Evolutionary conservation across 805 yeast species (phyloP).

Genomic region (Yarrowia keelungensis): DNA sequence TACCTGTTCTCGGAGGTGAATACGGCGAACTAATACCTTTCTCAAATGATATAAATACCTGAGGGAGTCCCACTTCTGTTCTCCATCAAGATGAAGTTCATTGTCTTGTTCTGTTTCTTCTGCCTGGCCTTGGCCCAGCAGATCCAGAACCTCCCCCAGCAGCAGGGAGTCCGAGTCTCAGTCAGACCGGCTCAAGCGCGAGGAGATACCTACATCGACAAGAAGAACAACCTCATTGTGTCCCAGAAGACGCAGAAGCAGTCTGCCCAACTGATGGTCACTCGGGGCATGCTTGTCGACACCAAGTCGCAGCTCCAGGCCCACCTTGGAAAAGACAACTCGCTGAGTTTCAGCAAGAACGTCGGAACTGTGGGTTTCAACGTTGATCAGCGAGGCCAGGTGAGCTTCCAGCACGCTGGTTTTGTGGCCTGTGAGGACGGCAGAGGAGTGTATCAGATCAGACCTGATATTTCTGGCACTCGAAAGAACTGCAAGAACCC

Average conservation of each 20-base stretch:
- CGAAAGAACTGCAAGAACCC: constrained; percentile 19
- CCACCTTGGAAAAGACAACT: constrained; percentile 10
- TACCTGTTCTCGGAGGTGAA: neutral
- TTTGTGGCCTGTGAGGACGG: constrained; percentile 24
- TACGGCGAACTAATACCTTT: too few relatives aligned
- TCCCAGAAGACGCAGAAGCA: constrained; percentile 25
- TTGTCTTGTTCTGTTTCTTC: constrained; percentile 10
- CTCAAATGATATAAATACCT: constrained; percentile 7
- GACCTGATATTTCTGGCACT: constrained; percentile 8
- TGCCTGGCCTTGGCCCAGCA: constrained; percentile 6
- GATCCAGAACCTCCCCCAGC: neutral
- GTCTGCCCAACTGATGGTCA: constrained; percentile 8
- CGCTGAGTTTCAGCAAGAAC: constrained; percentile 10
- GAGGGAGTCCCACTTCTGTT: too few relatives aligned
- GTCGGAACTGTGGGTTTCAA: neutral
- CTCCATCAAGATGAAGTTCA: constrained; percentile 2
- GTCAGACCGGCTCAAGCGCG: constrained; percentile 14
- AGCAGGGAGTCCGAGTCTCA: constrained; percentile 14
- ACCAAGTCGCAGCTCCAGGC: constrained; percentile 7
- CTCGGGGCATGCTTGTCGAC: constrained; percentile 5
- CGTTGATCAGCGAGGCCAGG: constrained; percentile 8
- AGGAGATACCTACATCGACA: constrained; percentile 7
- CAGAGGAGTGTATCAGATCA: constrained; percentile 1
- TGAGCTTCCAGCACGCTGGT: constrained; percentile 10
- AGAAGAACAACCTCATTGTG: constrained; percentile 21